These are phyloP conservation scores for Saksenaea vasiformis DNA, from an alignment of 371 early-diverging fungal genomes.

Conservation along the genomic window DNA sequence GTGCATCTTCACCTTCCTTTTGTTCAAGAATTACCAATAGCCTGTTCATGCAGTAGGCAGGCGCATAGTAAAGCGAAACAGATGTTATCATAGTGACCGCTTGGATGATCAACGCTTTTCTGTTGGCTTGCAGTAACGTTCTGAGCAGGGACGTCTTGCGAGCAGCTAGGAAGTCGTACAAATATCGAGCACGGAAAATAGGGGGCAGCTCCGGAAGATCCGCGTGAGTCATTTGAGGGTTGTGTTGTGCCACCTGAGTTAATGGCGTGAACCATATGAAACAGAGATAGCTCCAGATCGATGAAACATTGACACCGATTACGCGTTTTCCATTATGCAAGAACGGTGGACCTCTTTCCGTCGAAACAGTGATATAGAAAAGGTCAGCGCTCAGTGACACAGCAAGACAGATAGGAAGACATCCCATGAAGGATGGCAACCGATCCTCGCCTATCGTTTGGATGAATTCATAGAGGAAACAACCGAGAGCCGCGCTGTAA, in stretches of 20 bases:
- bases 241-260: neutral
- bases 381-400: slow-evolving; percentile 13
- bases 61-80: slow-evolving; percentile 20
- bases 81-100: slow-evolving; percentile 11
- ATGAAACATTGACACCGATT: slow-evolving; percentile 21
- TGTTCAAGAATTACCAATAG: slow-evolving; percentile 21
- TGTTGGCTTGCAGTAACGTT: slow-evolving; percentile 21
- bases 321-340: slow-evolving; percentile 19
- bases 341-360: slow-evolving; percentile 22
- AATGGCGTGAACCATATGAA: slow-evolving; percentile 29
- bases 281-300: slow-evolving; percentile 28
- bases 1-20: slow-evolving; percentile 5
- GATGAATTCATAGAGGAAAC: slow-evolving; percentile 14
- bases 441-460: neutral
- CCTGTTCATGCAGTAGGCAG: slow-evolving; percentile 25
- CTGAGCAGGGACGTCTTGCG: slow-evolving; percentile 14
- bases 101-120: slow-evolving; percentile 16
- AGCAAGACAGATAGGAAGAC: slow-evolving; percentile 2
- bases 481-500: slow-evolving; percentile 15
- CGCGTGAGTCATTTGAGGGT: neutral
- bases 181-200: slow-evolving; percentile 18
- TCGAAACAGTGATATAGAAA: slow-evolving; percentile 16
- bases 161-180: slow-evolving; percentile 16
- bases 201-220: slow-evolving; percentile 23
- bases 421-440: neutral